Evolutionary conservation across 306 rosid genomes (phyloP).

Genomic region (Luffa acutangula): DNA sequence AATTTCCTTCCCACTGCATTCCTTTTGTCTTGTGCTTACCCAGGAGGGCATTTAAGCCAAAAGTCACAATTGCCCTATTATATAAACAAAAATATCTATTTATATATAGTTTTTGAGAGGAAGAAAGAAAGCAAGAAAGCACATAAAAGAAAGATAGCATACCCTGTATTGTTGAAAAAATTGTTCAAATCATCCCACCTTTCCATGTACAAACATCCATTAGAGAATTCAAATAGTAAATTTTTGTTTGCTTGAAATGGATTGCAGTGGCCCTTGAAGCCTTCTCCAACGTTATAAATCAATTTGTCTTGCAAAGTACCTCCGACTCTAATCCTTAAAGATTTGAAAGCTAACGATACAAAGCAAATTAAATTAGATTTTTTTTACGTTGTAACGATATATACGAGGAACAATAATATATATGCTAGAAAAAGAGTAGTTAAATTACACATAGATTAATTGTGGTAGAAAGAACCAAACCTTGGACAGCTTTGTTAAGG

Average conservation of each 20-base stretch:
- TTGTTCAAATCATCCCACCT: too few relatives aligned
- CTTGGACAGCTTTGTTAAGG: constrained; percentile 53
- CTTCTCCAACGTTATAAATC: constrained; percentile 19
- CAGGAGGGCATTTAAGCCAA: constrained; percentile 71
- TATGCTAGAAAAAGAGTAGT: too few relatives aligned
- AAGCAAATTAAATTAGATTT: too few relatives aligned
- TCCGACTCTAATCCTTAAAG: not conserved
- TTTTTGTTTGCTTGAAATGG: constrained; percentile 43
- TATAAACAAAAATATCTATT: too few relatives aligned
- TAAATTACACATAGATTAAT: too few relatives aligned
- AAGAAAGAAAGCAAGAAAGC: too few relatives aligned
- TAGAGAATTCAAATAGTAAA: constrained; percentile 69
- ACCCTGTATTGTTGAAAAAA: too few relatives aligned
- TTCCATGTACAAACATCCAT: constrained; percentile 43
- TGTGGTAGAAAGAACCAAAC: too few relatives aligned
- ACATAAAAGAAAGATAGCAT: not conserved
- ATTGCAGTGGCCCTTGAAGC: constrained; percentile 48
- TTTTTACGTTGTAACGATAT: too few relatives aligned
- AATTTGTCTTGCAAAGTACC: too few relatives aligned
- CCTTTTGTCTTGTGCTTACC: constrained; percentile 40
- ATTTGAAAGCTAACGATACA: constrained; percentile 49
- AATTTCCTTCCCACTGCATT: constrained; percentile 54
- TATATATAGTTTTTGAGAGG: too few relatives aligned
- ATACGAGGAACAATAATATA: too few relatives aligned
- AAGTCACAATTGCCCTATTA: constrained; percentile 52